Percentiles rank a stretch among this genome's conserved stretches.
These are phyloP conservation scores for Mantamonas sphyraenae DNA, from an alignment of 78 protist genomes.

Conservation along the genomic window DNA sequence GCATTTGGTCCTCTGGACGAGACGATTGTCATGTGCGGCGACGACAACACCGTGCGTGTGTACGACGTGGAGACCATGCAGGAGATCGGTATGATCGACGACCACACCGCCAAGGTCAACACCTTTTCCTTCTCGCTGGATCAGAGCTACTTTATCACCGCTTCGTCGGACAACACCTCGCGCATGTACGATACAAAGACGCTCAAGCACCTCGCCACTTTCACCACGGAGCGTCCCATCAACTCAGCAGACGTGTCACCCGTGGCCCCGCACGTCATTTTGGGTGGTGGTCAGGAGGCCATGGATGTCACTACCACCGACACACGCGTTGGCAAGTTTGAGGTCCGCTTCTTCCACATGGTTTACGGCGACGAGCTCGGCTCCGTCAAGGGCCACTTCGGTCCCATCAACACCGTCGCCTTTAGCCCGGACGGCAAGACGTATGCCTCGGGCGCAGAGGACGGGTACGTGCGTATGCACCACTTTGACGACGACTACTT, in stretches of 20 bases:
- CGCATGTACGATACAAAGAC: constrained; percentile 56
- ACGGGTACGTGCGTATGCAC: constrained; percentile 72
- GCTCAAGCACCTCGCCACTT: constrained; percentile 50
- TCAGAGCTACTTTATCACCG: constrained; percentile 45
- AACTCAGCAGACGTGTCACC: constrained; percentile 83
- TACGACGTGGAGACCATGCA: constrained; percentile 20
- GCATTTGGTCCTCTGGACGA: constrained; percentile 54
- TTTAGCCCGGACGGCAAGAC: constrained; percentile 62
- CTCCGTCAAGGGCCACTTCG: constrained; percentile 65
- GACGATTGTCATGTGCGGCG: constrained; percentile 23
- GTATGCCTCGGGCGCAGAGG: constrained; percentile 65
- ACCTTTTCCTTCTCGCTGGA: constrained; percentile 28
- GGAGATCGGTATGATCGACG: neutral
- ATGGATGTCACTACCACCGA: constrained; percentile 70
- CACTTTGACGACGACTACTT: constrained; percentile 51
- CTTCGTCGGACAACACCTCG: constrained; percentile 72
- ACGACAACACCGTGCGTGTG: constrained; percentile 23
- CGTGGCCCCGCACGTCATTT: constrained; percentile 36
- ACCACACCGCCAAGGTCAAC: no score
- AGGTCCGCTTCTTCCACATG: constrained; percentile 72
- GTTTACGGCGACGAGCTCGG: constrained; percentile 55
- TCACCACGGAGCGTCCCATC: constrained; percentile 67
- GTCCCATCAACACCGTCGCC: constrained; percentile 70
- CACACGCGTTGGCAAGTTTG: constrained; percentile 53
- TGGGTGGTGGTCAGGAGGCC: constrained; percentile 92